Evolutionary conservation across 805 yeast genomes (phyloP).

Genomic region (Ogataea henricii): DNA sequence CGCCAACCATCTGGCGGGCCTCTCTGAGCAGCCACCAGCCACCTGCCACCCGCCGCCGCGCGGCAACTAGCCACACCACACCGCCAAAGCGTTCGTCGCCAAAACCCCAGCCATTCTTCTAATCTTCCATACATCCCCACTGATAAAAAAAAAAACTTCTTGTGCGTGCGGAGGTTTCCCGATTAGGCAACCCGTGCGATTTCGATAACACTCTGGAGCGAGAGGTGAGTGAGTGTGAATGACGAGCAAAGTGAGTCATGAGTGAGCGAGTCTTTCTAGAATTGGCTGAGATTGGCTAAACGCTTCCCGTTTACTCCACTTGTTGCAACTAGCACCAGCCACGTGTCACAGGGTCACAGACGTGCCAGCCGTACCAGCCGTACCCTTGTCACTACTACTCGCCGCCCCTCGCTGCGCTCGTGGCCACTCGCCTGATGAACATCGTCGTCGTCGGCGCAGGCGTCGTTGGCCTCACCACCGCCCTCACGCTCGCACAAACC

Average conservation of each 20-base stretch:
- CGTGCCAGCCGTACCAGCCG: no score
- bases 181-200: constrained; percentile 2
- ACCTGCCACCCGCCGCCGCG: not conserved
- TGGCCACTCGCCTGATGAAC: constrained; percentile 2
- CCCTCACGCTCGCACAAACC: constrained; percentile 38
- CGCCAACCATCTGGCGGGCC: no score
- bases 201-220: not conserved
- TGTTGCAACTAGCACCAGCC: no score
- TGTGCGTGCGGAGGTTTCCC: not conserved
- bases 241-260: no score
- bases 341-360: no score
- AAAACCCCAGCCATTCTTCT: no score
- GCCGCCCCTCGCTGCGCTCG: not conserved
- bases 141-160: not conserved
- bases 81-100: not conserved
- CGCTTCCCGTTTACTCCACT: no score
- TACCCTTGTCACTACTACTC: not conserved
- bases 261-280: no score
- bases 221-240: not conserved
- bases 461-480: constrained; percentile 56
- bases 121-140: not conserved
- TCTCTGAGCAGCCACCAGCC: no score
- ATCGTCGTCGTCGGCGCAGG: constrained; percentile 57
- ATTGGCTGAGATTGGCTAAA: no score
- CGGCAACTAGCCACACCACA: not conserved